These are phyloP conservation scores for Ormosia emarginata DNA, from an alignment of 306 rosid genomes.

Conservation along the genomic window DNA sequence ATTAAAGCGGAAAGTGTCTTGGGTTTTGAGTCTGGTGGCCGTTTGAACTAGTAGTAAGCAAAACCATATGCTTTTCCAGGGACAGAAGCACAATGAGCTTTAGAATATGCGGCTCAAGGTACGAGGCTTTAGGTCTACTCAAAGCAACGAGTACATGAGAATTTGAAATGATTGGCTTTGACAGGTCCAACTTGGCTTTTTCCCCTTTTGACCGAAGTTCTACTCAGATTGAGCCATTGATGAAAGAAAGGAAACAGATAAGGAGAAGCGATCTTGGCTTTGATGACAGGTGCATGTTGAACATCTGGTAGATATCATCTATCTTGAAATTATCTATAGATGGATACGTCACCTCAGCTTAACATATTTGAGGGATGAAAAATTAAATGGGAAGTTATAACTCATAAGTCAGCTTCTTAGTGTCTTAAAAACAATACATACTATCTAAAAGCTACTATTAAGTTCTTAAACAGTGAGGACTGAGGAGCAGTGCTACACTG, in stretches of 20 bases:
- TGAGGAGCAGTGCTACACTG: not conserved
- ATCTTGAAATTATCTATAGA: too few relatives aligned
- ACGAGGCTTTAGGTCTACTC: constrained; percentile 21
- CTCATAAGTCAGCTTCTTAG: not conserved
- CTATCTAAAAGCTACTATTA: not conserved
- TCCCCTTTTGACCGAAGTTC: not conserved
- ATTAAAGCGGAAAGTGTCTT: not conserved
- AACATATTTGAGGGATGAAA: not conserved
- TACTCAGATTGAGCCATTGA: not conserved
- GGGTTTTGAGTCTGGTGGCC: not conserved
- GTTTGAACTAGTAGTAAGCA: not conserved
- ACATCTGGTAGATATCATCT: not conserved
- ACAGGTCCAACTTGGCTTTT: constrained; percentile 49
- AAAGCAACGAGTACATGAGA: constrained; percentile 17
- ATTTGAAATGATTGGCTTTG: constrained; percentile 54
- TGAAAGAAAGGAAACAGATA: not conserved
- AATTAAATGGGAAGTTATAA: not conserved
- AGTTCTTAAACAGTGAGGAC: not conserved
- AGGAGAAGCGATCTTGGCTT: not conserved
- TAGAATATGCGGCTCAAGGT: not conserved
- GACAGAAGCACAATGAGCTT: not conserved
- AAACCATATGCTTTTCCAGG: not conserved
- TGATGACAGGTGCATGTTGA: not conserved
- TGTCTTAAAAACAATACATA: too few relatives aligned
- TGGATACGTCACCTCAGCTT: not conserved